Percentiles rank a stretch among this genome's conserved stretches.
These are phyloP conservation scores for Rhodotorula sp. DNA, from an alignment of 1,284 basidiomycete species.

Conservation along the genomic window DNA sequence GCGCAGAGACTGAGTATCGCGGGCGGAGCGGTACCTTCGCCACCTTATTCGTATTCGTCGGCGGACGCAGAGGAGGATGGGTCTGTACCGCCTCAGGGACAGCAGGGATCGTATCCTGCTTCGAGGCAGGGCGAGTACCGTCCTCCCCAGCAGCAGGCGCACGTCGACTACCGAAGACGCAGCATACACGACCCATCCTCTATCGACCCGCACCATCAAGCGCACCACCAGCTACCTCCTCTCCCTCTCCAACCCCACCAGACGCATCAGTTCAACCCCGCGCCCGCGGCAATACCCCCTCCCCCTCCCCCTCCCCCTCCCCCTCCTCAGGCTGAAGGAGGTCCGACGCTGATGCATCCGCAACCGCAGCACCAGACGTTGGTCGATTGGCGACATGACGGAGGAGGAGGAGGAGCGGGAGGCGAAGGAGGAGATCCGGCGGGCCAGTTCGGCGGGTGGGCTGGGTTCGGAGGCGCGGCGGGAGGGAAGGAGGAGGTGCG, in stretches of 20 bases:
- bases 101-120: background rate
- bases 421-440: no score
- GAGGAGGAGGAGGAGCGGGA: no score
- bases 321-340: no score
- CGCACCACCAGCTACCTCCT: background rate
- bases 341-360: background rate
- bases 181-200: background rate
- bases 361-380: background rate
- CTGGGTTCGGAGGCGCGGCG: no score
- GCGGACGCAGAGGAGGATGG: background rate
- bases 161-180: background rate
- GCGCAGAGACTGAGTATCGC: background rate
- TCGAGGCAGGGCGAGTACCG: background rate
- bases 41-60: background rate
- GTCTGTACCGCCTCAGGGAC: background rate
- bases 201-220: background rate
- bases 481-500: no score
- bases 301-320: no score
- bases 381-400: background rate
- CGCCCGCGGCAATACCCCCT: no score
- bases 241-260: background rate
- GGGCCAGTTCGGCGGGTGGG: no score
- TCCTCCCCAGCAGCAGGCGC: background rate
- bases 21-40: background rate
- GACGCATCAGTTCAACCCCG: no score